Evolutionary conservation across 768 basidiomycete species (phyloP).

Genomic region (Symmetrospora coprosmae): DNA sequence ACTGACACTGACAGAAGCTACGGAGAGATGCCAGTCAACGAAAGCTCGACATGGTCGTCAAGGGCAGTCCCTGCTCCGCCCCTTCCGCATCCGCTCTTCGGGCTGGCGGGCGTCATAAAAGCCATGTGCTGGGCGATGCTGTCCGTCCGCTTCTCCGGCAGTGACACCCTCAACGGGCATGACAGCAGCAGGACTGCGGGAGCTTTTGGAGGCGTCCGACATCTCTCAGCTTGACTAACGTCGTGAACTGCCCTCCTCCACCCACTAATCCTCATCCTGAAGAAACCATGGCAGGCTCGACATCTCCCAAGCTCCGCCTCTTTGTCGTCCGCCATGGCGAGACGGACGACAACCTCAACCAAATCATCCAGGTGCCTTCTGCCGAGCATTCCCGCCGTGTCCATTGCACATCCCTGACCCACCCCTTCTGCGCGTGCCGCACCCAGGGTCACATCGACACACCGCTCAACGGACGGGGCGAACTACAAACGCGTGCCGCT

Average conservation of each 20-base stretch:
- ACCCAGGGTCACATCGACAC: conserved; percentile 19
- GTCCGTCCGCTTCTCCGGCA: not conserved
- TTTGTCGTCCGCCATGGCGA: conserved; percentile 12
- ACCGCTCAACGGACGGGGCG: conserved; percentile 7
- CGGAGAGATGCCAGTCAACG: no score
- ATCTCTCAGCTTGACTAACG: not conserved
- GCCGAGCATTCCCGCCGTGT: not conserved
- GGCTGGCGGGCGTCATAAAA: no score
- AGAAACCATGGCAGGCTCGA: not conserved
- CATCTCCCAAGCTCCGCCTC: not conserved
- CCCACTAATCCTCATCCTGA: not conserved
- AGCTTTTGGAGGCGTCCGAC: not conserved
- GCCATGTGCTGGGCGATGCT: no score
- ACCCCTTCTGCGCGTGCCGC: not conserved
- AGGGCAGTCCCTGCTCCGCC: no score
- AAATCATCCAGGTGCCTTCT: conserved; percentile 3
- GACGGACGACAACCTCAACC: conserved; percentile 8
- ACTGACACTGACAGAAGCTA: no score
- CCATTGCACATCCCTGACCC: not conserved
- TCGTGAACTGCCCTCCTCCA: not conserved
- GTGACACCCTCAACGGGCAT: not conserved
- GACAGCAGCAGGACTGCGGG: not conserved
- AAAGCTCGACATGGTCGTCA: no score
- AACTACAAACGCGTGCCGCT: no score
- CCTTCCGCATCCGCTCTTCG: no score